phyloP scores from a whole-genome alignment of 2,329 filamentous ascomycete genomes.

The Aspergillus melleus region DNA sequence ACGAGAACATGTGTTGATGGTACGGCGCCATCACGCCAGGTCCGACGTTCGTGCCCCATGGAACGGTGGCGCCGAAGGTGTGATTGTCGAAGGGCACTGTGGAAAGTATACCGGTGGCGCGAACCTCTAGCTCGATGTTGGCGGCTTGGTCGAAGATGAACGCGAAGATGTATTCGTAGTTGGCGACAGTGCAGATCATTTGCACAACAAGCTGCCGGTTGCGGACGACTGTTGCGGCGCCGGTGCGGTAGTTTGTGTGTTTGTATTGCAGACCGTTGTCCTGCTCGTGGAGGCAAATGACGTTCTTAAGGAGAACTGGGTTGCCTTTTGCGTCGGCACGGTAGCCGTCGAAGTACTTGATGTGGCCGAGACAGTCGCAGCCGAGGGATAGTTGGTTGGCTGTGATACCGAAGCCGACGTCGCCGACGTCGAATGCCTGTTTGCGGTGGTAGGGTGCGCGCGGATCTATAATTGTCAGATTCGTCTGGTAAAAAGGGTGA shows the following conservation, averaged over 20 bases:
- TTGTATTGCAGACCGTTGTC: slow-evolving; percentile 71
- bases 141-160: slow-evolving; percentile 73
- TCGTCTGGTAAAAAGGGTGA: too few species aligned
- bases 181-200: slow-evolving; percentile 69
- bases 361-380: slow-evolving; percentile 70
- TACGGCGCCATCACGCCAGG: slow-evolving; percentile 68
- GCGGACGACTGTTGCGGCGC: slow-evolving; percentile 63
- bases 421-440: slow-evolving; percentile 69
- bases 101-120: slow-evolving; percentile 67
- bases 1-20: slow-evolving; percentile 76
- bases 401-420: slow-evolving; percentile 66
- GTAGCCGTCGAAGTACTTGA: slow-evolving; percentile 65
- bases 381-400: slow-evolving; percentile 70
- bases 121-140: slow-evolving; percentile 66
- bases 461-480: slow-evolving; percentile 49
- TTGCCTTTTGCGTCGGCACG: slow-evolving; percentile 61
- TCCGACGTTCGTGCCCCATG: slow-evolving; percentile 69
- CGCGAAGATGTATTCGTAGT: slow-evolving; percentile 73
- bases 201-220: slow-evolving; percentile 68
- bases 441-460: slow-evolving; percentile 69
- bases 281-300: slow-evolving; percentile 70
- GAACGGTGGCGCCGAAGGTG: slow-evolving; percentile 59
- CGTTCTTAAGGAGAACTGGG: slow-evolving; percentile 61
- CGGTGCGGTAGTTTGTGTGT: slow-evolving; percentile 70
- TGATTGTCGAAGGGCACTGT: slow-evolving; percentile 64